Base-by-base conservation (phyloP, 2,329 filamentous ascomycete genomes). In the Cladophialophora chaetospira region DNA sequence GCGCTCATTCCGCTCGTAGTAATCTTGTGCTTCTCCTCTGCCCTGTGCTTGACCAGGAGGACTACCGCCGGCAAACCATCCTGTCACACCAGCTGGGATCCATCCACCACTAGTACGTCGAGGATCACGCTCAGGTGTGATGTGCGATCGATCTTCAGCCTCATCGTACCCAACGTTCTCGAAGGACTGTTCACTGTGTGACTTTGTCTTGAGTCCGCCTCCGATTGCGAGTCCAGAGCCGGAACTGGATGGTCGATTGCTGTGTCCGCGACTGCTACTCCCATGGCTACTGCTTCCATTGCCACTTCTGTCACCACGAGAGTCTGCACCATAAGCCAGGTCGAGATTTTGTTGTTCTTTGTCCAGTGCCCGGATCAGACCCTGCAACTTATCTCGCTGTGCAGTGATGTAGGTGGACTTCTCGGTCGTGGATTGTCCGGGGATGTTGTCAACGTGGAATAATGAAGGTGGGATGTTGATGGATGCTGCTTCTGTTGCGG, bases 181-280 rank as follows among this genome's bases (percentile, higher is more conserved):
- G 68, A 97, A 97, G 66, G 96, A 93, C 17, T 83, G 84, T 70
- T 96, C 91, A 71, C 89, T 95, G 62, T 86, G 85, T 68, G 89
- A 93, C 75, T 93, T 93, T 5, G 62, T 52, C 46, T 56, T 62
- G 25, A 64, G 54, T 9, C 56, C 57, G 5, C 49, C 49, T 13
- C 49, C 49, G 19, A 45, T 44, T 5, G 49, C 40, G 9, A 45
- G 28, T 11, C 49, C 49, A 19, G 49, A 60, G 15, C 50, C 54
- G 52, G 66, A 46, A 63, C 64, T 47, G 61, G 58, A 44, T 62
- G 64, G 50, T n/a, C 55, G 58, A 6, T 60, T 60, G 17, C 48
- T 51, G 28, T 51, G 48, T 15, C 13, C 23, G 3, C 36, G 15
- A 11, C 36, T 40, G 36, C 36, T 19, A 3, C 36, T 40, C 15